A percentile compares a stretch with the other conserved stretches of the same genome.
Evolutionary conservation across 2,329 filamentous ascomycete genomes (phyloP).

Genomic region (Calonectria ilicicola): DNA sequence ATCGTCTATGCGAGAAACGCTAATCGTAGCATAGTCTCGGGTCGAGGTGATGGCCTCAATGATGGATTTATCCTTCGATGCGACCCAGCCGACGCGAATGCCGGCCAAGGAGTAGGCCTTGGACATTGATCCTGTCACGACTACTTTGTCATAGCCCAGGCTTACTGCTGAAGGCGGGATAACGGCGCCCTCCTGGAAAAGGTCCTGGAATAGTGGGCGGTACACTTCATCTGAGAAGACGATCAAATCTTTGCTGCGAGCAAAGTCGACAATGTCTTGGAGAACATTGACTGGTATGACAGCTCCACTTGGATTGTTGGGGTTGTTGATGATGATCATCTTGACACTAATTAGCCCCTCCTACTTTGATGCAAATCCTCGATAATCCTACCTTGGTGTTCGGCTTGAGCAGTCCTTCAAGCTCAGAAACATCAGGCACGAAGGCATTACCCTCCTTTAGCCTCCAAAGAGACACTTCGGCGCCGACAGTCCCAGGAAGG

Average conservation of each 20-base stretch:
- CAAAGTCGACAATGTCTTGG: constrained; percentile 13
- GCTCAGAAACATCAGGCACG: constrained; percentile 73
- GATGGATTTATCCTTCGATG: constrained; percentile 70
- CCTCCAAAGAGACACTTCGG: constrained; percentile 82
- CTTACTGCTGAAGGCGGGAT: constrained; percentile 75
- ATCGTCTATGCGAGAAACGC: constrained; percentile 84
- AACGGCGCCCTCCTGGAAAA: constrained; percentile 50
- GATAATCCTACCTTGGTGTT: constrained; percentile 73
- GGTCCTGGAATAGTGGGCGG: constrained; percentile 13
- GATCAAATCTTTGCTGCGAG: constrained; percentile 9
- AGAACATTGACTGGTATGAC: constrained; percentile 7
- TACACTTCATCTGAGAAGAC: constrained; percentile 22
- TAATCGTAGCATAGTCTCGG: constrained; percentile 87
- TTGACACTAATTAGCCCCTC: not conserved
- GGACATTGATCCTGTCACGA: constrained; percentile 85
- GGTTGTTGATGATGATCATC: constrained; percentile 27
- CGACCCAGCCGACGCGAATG: constrained; percentile 85
- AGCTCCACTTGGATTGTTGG: constrained; percentile 18
- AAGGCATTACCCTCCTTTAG: constrained; percentile 74
- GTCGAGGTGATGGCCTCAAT: constrained; percentile 72
- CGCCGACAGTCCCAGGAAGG: constrained; percentile 79
- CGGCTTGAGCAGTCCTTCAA: constrained; percentile 72
- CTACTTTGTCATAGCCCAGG: constrained; percentile 75
- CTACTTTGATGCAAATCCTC: too few species aligned
- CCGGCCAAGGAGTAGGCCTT: constrained; percentile 88